These are phyloP conservation scores for Rubia yunnanensis DNA, from an alignment of 257 asterid species.

Conservation along the genomic window DNA sequence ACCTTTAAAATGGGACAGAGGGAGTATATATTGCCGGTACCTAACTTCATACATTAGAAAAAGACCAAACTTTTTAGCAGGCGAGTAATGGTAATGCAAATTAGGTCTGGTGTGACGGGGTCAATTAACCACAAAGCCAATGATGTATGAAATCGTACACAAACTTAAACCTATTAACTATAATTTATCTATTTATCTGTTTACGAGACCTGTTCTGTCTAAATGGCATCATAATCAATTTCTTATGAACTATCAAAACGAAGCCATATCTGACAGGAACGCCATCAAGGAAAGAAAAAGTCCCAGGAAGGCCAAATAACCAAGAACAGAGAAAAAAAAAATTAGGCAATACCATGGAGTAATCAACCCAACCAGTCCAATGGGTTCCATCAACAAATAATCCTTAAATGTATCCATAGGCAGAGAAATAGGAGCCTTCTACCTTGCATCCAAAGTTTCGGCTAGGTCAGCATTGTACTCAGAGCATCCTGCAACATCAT, in stretches of 20 bases:
- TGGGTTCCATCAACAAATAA: constrained; percentile 71
- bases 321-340: not conserved
- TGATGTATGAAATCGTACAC: no score
- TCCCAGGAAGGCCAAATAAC: constrained; percentile 2
- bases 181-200: not conserved
- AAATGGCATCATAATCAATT: not conserved
- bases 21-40: no score
- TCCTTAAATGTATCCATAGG: constrained; percentile 73
- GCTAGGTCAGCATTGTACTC: constrained; percentile 88
- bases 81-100: not conserved
- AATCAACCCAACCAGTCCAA: constrained; percentile 91
- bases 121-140: no score
- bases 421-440: constrained; percentile 57
- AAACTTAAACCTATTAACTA: not conserved
- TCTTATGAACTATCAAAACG: not conserved
- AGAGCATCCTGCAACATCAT: constrained; percentile 89
- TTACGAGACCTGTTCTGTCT: not conserved
- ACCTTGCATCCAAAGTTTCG: constrained; percentile 76
- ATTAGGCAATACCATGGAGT: constrained; percentile 71
- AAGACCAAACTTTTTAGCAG: not conserved
- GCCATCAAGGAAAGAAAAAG: not conserved
- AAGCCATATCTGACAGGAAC: not conserved
- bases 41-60: not conserved
- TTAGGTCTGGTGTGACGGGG: no score
- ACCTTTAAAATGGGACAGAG: no score